phyloP scores from a whole-genome alignment of 2,329 filamentous ascomycete species.

The Myriangium duriaei region DNA sequence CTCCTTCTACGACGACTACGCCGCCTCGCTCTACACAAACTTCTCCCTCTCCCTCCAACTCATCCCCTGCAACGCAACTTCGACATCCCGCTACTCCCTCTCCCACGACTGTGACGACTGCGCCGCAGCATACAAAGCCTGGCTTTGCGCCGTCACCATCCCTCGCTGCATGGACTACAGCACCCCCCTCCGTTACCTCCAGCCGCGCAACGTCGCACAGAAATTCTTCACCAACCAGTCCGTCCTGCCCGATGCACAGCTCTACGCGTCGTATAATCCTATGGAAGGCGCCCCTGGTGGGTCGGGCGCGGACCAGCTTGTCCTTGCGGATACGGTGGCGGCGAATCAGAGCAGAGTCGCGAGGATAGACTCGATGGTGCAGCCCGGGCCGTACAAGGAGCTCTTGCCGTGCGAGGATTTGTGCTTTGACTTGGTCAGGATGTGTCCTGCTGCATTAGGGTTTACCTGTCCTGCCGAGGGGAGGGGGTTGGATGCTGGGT shows the following conservation, averaged over 20 bases:
- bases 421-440: slow-evolving; percentile 75
- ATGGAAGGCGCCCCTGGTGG: slow-evolving; percentile 24
- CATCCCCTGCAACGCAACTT: slow-evolving; percentile 67
- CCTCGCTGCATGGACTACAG: slow-evolving; percentile 83
- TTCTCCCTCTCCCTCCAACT: slow-evolving; percentile 76
- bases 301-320: slow-evolving; percentile 20
- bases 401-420: slow-evolving; percentile 77
- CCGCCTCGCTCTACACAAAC: slow-evolving; percentile 54
- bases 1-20: slow-evolving; percentile 65
- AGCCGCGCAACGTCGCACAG: slow-evolving; percentile 57
- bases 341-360: slow-evolving; percentile 23
- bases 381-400: slow-evolving; percentile 87
- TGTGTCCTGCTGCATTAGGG: slow-evolving; percentile 62
- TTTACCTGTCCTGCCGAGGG: slow-evolving; percentile 59
- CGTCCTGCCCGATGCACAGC: slow-evolving; percentile 15
- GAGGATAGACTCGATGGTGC: slow-evolving; percentile 57
- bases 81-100: slow-evolving; percentile 68
- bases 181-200: slow-evolving; percentile 42
- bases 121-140: slow-evolving; percentile 70
- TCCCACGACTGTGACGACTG: slow-evolving; percentile 66
- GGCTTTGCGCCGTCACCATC: slow-evolving; percentile 88
- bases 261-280: slow-evolving; percentile 18
- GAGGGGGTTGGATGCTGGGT: slow-evolving; percentile 37
- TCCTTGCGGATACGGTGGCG: slow-evolving; percentile 19
- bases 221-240: slow-evolving; percentile 18